Evolutionary conservation across 305 asterid genomes (phyloP).

Genomic region (Solanum hybrid): DNA sequence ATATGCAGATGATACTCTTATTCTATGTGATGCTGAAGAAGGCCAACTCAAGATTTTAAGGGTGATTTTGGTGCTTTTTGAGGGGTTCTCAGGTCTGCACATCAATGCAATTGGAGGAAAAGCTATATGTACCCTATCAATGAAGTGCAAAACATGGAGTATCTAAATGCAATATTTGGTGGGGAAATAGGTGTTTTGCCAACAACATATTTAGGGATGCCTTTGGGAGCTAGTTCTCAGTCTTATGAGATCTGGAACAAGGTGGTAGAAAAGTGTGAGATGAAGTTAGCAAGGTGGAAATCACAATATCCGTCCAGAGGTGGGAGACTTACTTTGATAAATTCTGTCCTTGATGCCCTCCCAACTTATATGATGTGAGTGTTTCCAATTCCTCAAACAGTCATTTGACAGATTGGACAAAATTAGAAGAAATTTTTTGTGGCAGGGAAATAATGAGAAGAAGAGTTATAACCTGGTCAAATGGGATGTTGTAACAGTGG

Average conservation of each 20-base stretch:
- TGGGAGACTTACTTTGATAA: background rate
- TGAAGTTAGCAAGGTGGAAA: background rate
- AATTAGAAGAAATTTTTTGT: background rate
- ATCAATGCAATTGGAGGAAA: background rate
- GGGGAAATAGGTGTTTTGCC: background rate
- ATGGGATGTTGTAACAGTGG: background rate
- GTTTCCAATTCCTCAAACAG: background rate
- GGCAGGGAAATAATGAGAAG: background rate
- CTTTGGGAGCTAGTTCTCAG: background rate
- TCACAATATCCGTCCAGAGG: background rate
- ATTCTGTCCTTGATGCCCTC: background rate
- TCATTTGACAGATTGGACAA: background rate
- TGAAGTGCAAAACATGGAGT: background rate
- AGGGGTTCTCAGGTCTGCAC: background rate
- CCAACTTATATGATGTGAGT: background rate
- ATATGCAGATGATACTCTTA: background rate
- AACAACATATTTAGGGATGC: background rate
- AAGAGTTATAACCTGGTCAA: background rate
- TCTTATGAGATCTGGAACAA: background rate
- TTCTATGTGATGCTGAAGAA: background rate
- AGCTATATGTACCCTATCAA: background rate
- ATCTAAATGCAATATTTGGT: background rate
- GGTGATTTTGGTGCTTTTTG: background rate
- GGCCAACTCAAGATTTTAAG: background rate
- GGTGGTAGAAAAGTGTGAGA: background rate